phyloP scores from a whole-genome alignment of 352 stramenopile genomes.

The Phytophthora crassamura region DNA sequence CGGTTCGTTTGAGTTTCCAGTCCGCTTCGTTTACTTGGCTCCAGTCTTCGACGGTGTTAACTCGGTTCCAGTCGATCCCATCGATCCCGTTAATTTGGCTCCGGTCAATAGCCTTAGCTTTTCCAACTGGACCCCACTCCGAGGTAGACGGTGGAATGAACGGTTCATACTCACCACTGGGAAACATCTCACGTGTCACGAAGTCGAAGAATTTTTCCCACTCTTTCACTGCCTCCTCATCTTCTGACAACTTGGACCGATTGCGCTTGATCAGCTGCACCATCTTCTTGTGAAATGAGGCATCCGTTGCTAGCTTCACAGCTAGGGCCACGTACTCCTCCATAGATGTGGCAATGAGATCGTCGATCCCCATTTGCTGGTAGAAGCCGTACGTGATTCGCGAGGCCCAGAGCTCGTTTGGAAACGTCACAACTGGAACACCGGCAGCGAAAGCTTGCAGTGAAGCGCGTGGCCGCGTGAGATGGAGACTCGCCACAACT shows the following conservation, averaged over 20 bases:
- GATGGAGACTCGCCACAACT: constrained; percentile 63
- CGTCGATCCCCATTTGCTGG: constrained; percentile 65
- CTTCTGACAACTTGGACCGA: constrained; percentile 50
- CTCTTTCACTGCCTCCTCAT: constrained; percentile 53
- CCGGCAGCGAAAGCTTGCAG: constrained; percentile 68
- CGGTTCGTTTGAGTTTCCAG: neutral
- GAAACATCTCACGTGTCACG: constrained; percentile 36
- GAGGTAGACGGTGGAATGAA: constrained; percentile 3
- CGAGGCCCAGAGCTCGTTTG: constrained; percentile 63
- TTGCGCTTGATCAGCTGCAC: constrained; percentile 47
- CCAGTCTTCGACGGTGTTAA: constrained; percentile 15
- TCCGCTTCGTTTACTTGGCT: constrained; percentile 1
- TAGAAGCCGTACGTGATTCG: constrained; percentile 74
- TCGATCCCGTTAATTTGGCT: constrained; percentile 10
- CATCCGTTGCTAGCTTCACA: constrained; percentile 57
- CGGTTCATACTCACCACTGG: constrained; percentile 24
- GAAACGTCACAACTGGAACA: constrained; percentile 70
- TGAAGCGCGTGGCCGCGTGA: constrained; percentile 53
- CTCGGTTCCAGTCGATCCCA: constrained; percentile 2
- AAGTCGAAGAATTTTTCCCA: constrained; percentile 82
- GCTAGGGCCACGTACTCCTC: constrained; percentile 63
- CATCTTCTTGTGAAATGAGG: constrained; percentile 54
- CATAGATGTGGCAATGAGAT: constrained; percentile 53
- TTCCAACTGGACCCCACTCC: constrained; percentile 8
- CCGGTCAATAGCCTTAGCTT: constrained; percentile 12